phyloP scores from a whole-genome alignment of 1,284 basidiomycete genomes.

The Schizophyllum amplum region DNA sequence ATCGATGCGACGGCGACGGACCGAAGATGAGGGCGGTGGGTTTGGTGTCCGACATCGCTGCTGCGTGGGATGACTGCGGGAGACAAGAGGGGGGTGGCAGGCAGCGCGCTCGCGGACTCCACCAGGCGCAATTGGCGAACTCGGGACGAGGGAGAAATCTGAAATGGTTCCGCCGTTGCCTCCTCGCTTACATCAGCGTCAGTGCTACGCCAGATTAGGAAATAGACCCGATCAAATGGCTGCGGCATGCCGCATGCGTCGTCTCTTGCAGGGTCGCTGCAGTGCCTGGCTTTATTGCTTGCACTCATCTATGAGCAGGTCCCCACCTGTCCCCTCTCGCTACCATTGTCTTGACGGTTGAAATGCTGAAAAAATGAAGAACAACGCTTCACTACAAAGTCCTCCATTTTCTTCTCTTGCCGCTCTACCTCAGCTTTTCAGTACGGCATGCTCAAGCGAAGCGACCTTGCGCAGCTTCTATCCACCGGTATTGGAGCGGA shows the following conservation, averaged over 20 bases:
- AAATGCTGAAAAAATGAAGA: no score
- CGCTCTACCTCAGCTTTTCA: no score
- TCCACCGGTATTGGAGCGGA: no score
- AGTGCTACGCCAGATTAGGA: background rate
- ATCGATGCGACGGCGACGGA: constrained; percentile 28
- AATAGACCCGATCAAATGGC: background rate
- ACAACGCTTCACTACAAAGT: no score
- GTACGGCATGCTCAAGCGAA: no score
- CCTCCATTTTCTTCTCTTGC: no score
- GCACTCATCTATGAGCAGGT: background rate
- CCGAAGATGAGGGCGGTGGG: constrained; percentile 79
- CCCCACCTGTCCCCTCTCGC: no score
- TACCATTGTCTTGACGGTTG: no score
- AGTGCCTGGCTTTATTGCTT: background rate
- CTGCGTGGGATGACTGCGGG: constrained; percentile 7
- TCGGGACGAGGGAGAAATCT: background rate
- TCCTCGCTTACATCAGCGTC: background rate
- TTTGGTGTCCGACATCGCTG: constrained; percentile 32
- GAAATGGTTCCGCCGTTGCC: background rate
- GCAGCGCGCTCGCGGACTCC: constrained; percentile 1
- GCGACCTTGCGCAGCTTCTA: no score
- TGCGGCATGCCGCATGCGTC: background rate
- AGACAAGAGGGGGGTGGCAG: constrained; percentile 9
- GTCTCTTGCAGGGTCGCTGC: background rate
- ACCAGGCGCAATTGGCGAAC: background rate